These are phyloP conservation scores for Takashimella tepidaria DNA, from an alignment of 1,284 basidiomycete genomes.

Conservation along the genomic window DNA sequence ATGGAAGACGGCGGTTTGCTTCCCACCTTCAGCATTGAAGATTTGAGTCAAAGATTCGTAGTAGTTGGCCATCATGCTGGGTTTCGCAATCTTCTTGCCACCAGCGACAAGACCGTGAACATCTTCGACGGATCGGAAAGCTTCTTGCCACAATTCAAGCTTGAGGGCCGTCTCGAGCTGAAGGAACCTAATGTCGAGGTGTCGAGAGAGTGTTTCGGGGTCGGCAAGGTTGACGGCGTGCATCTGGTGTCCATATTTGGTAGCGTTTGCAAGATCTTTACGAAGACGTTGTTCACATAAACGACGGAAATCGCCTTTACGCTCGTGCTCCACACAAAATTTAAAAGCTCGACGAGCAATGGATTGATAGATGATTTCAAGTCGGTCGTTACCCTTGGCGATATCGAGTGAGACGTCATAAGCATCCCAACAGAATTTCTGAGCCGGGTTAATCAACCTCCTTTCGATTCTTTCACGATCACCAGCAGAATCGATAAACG, in stretches of 20 bases:
- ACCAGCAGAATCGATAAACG: slow-evolving; percentile 54
- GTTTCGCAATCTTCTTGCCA: slow-evolving; percentile 77
- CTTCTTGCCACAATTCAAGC: slow-evolving; percentile 98
- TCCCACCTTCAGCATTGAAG: slow-evolving; percentile 57
- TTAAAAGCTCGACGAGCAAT: slow-evolving; percentile 96
- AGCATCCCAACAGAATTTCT: slow-evolving; percentile 98
- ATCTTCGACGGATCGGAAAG: slow-evolving; percentile 97
- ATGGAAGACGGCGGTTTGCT: slow-evolving; percentile 87
- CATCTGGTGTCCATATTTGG: slow-evolving; percentile 91
- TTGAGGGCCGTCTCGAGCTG: slow-evolving; percentile 98
- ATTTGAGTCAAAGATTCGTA: slow-evolving; percentile 98
- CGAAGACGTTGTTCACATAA: slow-evolving; percentile 89
- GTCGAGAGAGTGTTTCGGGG: slow-evolving; percentile 90
- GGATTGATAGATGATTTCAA: slow-evolving; percentile 93
- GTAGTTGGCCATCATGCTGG: slow-evolving; percentile 98
- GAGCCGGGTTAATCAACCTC: slow-evolving; percentile 92
- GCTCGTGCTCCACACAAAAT: slow-evolving; percentile 89
- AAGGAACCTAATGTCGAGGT: slow-evolving; percentile 96
- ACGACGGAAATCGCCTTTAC: slow-evolving; percentile 96
- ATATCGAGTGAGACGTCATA: slow-evolving; percentile 96
- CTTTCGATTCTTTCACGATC: slow-evolving; percentile 94
- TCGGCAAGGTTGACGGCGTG: slow-evolving; percentile 98
- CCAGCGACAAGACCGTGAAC: slow-evolving; percentile 82
- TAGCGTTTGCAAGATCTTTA: slow-evolving; percentile 88
- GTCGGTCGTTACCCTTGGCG: slow-evolving; percentile 89